Conservation (phyloP, 306 rosid species). For the Purshia tridentata region DNA sequence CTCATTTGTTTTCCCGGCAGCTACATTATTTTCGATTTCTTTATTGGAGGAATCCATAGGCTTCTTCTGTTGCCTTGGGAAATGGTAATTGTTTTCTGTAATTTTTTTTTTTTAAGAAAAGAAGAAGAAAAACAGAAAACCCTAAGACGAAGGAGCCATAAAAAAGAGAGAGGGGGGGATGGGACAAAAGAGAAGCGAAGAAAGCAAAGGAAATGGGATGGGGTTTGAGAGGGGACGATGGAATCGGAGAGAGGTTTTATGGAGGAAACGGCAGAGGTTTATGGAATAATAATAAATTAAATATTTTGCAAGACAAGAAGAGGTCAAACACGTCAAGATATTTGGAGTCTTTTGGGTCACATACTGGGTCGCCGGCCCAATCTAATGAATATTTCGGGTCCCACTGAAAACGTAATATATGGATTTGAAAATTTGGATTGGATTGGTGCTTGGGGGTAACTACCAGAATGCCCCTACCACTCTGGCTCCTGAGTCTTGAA, state of each 20-base stretch:
- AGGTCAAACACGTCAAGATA: constrained; percentile 12
- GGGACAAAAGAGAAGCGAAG: constrained; percentile 17
- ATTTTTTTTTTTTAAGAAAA: too few species aligned
- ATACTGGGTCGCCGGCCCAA: constrained; percentile 16
- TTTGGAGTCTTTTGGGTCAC: background rate
- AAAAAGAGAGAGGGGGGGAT: background rate
- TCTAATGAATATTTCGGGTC: background rate
- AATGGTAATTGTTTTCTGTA: background rate
- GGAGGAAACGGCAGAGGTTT: constrained; percentile 17
- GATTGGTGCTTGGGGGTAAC: too few species aligned
- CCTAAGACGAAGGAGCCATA: background rate
- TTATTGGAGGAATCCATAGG: constrained; percentile 13
- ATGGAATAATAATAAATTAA: background rate
- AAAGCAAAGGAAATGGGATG: constrained; percentile 7
- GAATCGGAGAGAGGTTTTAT: constrained; percentile 27
- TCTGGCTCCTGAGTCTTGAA: too few species aligned
- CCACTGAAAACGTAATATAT: background rate
- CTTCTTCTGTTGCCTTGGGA: background rate
- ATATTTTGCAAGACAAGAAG: background rate
- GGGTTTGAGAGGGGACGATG: constrained; percentile 16
- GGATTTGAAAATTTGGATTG: background rate
- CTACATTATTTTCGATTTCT: background rate
- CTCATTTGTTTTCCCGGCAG: constrained; percentile 3
- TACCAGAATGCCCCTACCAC: background rate
- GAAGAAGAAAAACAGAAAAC: background rate